These are phyloP conservation scores for Elongisporangium undulatum DNA, from an alignment of 352 stramenopile genomes.

Conservation along the genomic window DNA sequence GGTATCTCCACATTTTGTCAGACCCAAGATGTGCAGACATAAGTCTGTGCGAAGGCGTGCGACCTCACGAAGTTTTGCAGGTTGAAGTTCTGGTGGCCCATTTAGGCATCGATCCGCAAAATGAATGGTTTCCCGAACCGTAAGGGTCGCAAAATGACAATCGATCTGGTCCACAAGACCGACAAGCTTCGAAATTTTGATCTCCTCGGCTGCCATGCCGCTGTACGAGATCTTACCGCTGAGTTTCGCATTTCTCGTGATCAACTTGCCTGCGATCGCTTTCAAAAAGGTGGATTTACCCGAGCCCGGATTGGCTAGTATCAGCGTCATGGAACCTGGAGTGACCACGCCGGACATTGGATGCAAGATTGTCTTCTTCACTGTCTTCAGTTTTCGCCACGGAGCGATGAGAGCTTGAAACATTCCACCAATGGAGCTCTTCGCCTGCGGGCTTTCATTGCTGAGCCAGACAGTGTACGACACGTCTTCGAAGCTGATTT, in stretches of 20 bases:
- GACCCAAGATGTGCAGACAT: constrained; percentile 56
- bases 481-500: constrained; percentile 56
- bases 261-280: constrained; percentile 51
- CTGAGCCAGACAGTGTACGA: constrained; percentile 36
- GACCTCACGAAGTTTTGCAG: constrained; percentile 48
- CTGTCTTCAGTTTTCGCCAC: constrained; percentile 33
- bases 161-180: constrained; percentile 62
- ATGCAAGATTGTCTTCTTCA: constrained; percentile 41
- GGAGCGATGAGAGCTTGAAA: constrained; percentile 18
- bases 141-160: constrained; percentile 85
- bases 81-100: constrained; percentile 13
- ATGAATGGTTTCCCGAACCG: constrained; percentile 90
- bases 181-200: constrained; percentile 33
- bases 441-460: constrained; percentile 18
- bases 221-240: constrained; percentile 26
- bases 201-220: constrained; percentile 21
- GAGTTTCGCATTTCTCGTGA: constrained; percentile 5
- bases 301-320: constrained; percentile 54
- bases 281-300: constrained; percentile 74
- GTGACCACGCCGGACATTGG: constrained; percentile 67
- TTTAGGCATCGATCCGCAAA: constrained; percentile 90
- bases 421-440: constrained; percentile 34
- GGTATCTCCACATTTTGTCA: constrained; percentile 78
- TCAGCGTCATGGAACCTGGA: constrained; percentile 47
- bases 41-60: constrained; percentile 46